Base-by-base conservation (phyloP, 805 yeast genomes). In the Hanseniaspora guilliermondii region DNA sequence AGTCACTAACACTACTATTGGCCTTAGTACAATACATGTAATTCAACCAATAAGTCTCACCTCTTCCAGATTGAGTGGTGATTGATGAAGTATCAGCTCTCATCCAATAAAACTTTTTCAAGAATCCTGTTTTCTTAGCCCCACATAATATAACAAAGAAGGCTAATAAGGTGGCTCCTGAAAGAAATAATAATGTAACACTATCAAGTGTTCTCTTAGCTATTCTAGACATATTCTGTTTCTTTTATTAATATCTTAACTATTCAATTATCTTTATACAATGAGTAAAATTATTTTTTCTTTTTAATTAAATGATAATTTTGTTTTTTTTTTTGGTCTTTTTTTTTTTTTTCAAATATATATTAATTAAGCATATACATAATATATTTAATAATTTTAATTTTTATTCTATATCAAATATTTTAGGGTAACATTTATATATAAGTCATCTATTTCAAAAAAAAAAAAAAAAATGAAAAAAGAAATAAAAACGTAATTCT, bases 31-130 rank as follows among this genome's bases (percentile, higher is more conserved):
- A 73, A 61, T 82, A 73, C 58, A 83, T 81, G 76, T 91, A 89
- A 68, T 78, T 78, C 11, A 89, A 84, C 96, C 96, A 89, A 61
- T 89, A 79, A 2, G 87, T 72, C 16, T 68, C 64, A 12, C 19
- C 24, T 27, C 47, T 25, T 2, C 61, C 54, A 30, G 75, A 70
- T 55, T 73, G 70, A 42, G 69, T 65, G 19, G 68, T 62, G 56
- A 82, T 77, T 40, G 65, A 69, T 4, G 76, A 64, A 49, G 96
- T 87, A 62, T 81, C 82, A 27, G 87, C 95, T 63, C 79, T 73
- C 41, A 89, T 64, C 89, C 93, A 87, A 70, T 83, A 88, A 68
- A 87, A 84, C 56, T 74, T 69, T 62, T 77, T 76, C 62, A 87
- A 65, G 5, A 83, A 77, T 42, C 78, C 73, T 40, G 68, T 62